These are phyloP conservation scores for Pythium folliculosum DNA, from an alignment of 352 stramenopile species.

Conservation along the genomic window DNA sequence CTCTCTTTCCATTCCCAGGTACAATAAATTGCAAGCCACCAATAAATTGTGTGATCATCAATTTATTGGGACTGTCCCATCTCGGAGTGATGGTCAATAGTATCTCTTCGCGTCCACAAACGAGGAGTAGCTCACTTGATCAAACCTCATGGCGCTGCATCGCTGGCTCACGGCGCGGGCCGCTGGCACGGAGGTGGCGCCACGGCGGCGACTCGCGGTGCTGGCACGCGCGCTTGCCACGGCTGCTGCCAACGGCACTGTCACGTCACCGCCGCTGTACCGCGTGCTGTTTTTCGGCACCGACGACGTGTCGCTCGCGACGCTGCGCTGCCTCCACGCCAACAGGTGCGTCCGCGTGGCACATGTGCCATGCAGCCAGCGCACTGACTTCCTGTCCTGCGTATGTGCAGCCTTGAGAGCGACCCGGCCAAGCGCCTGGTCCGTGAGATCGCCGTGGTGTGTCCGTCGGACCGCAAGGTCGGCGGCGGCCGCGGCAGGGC, in stretches of 20 bases:
- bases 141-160: background rate
- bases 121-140: background rate
- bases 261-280: conserved; percentile 16
- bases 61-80: background rate
- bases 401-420: conserved; percentile 30
- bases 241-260: background rate
- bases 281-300: conserved; percentile 88
- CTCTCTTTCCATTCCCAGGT: too few species aligned
- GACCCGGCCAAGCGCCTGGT: conserved; percentile 35
- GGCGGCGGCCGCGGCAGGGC: conserved; percentile 57
- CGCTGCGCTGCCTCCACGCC: conserved; percentile 62
- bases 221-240: background rate
- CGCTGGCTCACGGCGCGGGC: background rate
- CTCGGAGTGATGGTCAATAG: conserved; percentile 1
- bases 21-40: too few species aligned
- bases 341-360: conserved; percentile 44
- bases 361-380: too few species aligned
- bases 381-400: background rate
- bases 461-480: conserved; percentile 79
- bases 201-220: background rate
- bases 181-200: background rate
- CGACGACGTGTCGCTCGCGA: conserved; percentile 81
- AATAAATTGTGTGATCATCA: background rate
- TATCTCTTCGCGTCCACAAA: background rate
- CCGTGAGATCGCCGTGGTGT: conserved; percentile 71